Evolutionary conservation across 257 asterid species (phyloP).

Genomic region (Ocimum tenuiflorum): DNA sequence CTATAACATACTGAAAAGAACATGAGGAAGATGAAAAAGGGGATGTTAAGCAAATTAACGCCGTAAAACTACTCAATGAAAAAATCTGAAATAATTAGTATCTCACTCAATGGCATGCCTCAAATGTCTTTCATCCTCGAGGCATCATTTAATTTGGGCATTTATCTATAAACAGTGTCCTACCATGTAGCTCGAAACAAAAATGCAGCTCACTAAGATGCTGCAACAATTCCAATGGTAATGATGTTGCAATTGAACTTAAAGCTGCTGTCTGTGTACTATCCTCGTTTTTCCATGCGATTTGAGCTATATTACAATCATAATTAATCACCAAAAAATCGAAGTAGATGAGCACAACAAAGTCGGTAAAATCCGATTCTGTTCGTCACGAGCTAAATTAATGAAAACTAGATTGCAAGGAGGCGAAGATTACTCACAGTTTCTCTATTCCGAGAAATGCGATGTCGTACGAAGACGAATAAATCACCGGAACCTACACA

Average conservation of each 20-base stretch:
- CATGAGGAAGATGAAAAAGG: not conserved
- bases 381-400: not conserved
- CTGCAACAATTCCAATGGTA: not conserved
- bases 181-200: too few relatives aligned
- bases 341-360: not conserved
- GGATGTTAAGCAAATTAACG: not conserved
- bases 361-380: not conserved
- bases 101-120: too few relatives aligned
- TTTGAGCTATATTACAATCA: not conserved
- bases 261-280: not conserved
- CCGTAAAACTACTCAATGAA: not conserved
- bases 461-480: conserved; percentile 75
- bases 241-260: not conserved
- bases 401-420: not conserved
- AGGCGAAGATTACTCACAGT: conserved; percentile 44
- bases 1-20: not conserved
- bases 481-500: conserved; percentile 68
- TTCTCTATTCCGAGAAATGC: conserved; percentile 81
- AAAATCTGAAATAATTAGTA: too few relatives aligned
- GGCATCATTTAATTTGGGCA: too few relatives aligned
- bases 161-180: too few relatives aligned
- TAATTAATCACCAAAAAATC: not conserved
- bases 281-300: not conserved
- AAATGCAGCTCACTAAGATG: not conserved
- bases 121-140: too few relatives aligned